These are phyloP conservation scores for Kwoniella botswanensis DNA, from an alignment of 768 basidiomycete genomes.

Conservation along the genomic window DNA sequence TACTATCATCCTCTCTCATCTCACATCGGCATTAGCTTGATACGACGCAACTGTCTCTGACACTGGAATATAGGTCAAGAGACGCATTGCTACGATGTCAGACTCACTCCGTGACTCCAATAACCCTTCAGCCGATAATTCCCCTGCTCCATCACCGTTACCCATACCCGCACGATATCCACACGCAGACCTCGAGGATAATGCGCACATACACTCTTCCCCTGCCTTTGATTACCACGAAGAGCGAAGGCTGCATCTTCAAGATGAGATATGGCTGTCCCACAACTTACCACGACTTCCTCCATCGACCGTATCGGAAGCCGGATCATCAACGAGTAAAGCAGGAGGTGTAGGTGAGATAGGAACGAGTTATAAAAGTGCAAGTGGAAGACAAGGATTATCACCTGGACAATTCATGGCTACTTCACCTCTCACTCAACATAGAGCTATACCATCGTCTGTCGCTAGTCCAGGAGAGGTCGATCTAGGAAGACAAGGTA, in stretches of 20 bases:
- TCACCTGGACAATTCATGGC: conserved; percentile 9
- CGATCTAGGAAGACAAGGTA: conserved; percentile 16
- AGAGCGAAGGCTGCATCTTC: conserved; percentile 51
- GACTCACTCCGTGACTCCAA: conserved; percentile 9
- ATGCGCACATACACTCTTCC: conserved; percentile 29
- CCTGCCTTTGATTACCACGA: conserved; percentile 59
- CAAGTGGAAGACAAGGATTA: conserved; percentile 4
- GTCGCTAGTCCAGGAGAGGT: conserved; percentile 14
- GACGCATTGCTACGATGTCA: conserved; percentile 6
- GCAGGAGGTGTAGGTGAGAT: conserved; percentile 5
- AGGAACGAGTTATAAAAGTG: neutral
- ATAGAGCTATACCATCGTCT: neutral
- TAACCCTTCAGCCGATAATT: neutral
- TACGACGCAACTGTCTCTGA: neutral
- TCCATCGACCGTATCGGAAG: conserved; percentile 34
- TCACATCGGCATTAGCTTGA: neutral
- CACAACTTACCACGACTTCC: conserved; percentile 53
- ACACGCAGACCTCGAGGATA: conserved; percentile 18
- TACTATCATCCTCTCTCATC: conserved; percentile 3
- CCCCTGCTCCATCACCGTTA: conserved; percentile 17
- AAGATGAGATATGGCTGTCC: conserved; percentile 56
- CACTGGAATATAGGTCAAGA: neutral
- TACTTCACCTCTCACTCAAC: conserved; percentile 9
- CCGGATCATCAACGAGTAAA: conserved; percentile 16
- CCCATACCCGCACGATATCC: conserved; percentile 18